Evolutionary conservation across 192 early-diverging fungal genomes (phyloP), one percentile per base, ranked within the genome.

Genomic region (Coemansia sp.): DNA sequence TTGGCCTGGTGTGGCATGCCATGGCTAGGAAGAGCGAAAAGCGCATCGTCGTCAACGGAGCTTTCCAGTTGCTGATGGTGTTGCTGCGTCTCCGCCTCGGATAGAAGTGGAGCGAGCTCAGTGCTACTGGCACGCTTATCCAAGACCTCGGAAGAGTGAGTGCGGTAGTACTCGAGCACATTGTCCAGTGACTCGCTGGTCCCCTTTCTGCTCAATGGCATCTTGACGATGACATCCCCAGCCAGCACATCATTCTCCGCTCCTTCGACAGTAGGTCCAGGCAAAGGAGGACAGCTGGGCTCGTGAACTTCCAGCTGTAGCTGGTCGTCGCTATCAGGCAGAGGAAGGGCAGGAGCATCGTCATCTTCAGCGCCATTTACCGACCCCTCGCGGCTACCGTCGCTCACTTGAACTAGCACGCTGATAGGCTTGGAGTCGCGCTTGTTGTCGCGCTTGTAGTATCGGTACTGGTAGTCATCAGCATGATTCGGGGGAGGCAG

Each of bases 111-210:
- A 9, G 13, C 48, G 48, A 26, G 48, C 3, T 51, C 48, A 26
- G 48, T 11, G 48, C 23, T 21, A 31, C 43, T 43, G 45, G 38
- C 23, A 38, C 51, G 34, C 35, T 50, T 36, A 21, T 55, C 48
- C 35, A 51, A 42, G 13, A 55, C n/a, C 7, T 36, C 63, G 9
- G 20, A 34, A 33, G 77, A 48, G 35, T 61, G 39, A 2, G 68
- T 71, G 38, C 73, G 77, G 36, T 80, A 80, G 42, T 80, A 80
- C 69, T 80, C 77, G 23, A 80, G 45, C 18, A 80, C 77, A 28
- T 80, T 80, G 50, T 80, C 77, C 35, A 80, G 59, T 2, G 77
- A 80, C 65, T 80, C 77, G 31, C 46, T 71, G 3, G 77, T 80
- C 4, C 61, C 77, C 42, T 74, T 80, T 58, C 77, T 65, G 7